A percentile compares a stretch with the other conserved stretches of the same genome.
These are phyloP conservation scores for Juncus effusus DNA, from an alignment of 176 grass and related monocot species.

Conservation along the genomic window DNA sequence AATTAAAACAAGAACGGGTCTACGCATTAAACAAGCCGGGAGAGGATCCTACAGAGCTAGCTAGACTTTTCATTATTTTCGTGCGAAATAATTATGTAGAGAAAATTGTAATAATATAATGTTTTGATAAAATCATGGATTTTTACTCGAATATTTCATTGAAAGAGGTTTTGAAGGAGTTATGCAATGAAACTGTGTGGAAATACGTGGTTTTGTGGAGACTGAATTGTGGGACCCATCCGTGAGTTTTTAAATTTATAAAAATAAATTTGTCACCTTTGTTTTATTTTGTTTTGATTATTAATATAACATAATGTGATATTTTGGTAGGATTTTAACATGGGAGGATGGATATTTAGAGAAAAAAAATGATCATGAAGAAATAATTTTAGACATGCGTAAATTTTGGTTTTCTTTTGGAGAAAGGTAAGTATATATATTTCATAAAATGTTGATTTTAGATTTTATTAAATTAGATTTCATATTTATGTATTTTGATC, in stretches of 20 bases:
- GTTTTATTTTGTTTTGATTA: not conserved
- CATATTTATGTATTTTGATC: not conserved
- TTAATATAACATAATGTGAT: slow-evolving; percentile 5
- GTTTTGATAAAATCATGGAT: not conserved
- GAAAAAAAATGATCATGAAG: slow-evolving; percentile 25
- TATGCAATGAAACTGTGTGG: slow-evolving; percentile 61
- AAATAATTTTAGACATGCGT: slow-evolving; percentile 42
- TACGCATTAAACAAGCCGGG: slow-evolving; percentile 59
- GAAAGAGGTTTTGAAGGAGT: slow-evolving; percentile 33
- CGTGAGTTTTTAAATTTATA: slow-evolving; percentile 40
- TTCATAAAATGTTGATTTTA: not conserved
- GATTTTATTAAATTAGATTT: not conserved
- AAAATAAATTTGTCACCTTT: not conserved
- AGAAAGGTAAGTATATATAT: slow-evolving; percentile 51
- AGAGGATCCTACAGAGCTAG: slow-evolving; percentile 69
- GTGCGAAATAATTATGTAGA: slow-evolving; percentile 1
- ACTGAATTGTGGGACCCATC: slow-evolving; percentile 25
- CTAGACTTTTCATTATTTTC: slow-evolving; percentile 27
- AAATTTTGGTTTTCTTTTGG: slow-evolving; percentile 46
- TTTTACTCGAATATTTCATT: slow-evolving; percentile 21
- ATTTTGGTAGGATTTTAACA: slow-evolving; percentile 47
- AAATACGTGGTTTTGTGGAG: slow-evolving; percentile 68
- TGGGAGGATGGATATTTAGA: slow-evolving; percentile 56
- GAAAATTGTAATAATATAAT: slow-evolving; percentile 8
- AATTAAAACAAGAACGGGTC: slow-evolving; percentile 59